Evolutionary conservation across 1,284 basidiomycete genomes (phyloP).

Genomic region (Ustilago trichophora): DNA sequence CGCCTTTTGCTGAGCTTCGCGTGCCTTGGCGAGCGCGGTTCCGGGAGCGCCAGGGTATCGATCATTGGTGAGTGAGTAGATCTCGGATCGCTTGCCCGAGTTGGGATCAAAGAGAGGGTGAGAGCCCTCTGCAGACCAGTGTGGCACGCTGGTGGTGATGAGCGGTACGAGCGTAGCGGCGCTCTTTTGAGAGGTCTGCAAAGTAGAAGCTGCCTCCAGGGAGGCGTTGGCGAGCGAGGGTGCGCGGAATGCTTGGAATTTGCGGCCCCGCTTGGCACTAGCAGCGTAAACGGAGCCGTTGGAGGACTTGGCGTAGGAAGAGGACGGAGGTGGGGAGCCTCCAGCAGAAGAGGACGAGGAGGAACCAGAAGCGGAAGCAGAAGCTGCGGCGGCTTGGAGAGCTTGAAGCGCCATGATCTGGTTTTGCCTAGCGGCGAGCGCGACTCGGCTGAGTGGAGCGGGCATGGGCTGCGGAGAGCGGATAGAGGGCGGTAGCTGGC

Average conservation of each 20-base stretch:
- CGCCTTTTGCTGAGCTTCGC: constrained; percentile 49
- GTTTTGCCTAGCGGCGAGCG: constrained; percentile 44
- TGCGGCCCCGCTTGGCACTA: constrained; percentile 32
- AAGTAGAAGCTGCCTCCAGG: not conserved
- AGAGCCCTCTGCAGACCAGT: constrained; percentile 44
- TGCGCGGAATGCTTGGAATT: constrained; percentile 42
- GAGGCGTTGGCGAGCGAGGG: constrained; percentile 13
- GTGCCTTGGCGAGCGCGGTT: constrained; percentile 53
- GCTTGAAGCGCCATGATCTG: constrained; percentile 46
- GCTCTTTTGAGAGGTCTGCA: not conserved
- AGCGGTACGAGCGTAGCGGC: constrained; percentile 23
- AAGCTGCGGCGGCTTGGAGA: constrained; percentile 36
- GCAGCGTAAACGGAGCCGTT: constrained; percentile 8
- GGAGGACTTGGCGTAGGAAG: constrained; percentile 15
- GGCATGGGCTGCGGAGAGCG: constrained; percentile 38
- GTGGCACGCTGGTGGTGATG: constrained; percentile 38
- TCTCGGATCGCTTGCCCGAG: constrained; percentile 46
- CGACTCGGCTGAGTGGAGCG: constrained; percentile 39
- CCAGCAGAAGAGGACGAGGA: constrained; percentile 35
- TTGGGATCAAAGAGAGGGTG: constrained; percentile 41
- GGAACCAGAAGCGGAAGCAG: constrained; percentile 21
- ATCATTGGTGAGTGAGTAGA: constrained; percentile 59
- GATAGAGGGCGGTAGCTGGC: constrained; percentile 15
- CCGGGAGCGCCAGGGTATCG: constrained; percentile 61
- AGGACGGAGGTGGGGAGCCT: constrained; percentile 32